Base-by-base conservation (phyloP, 768 basidiomycete genomes). In the Hericium rajendrae region DNA sequence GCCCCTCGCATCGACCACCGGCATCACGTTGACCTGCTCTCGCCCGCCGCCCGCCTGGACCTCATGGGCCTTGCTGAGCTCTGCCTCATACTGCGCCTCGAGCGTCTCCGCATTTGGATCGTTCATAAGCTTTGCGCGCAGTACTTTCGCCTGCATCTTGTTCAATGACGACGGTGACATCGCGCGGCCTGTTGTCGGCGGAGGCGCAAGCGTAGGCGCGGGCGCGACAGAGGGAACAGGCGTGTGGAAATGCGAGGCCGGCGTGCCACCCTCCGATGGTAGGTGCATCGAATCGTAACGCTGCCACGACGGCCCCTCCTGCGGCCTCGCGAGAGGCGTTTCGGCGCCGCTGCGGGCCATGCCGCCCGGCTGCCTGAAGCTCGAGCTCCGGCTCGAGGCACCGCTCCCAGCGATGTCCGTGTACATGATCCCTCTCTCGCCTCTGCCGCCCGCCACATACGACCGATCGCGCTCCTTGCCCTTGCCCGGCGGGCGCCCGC, bases 141-240 rank as follows among this genome's bases (percentile, higher is more conserved):
- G 74, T 2, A 97, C 94, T 63, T 86, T 86, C 3, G 95, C 95
- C 70, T 99, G 95, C 1, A 99, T 72, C 66, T 84, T 88, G 69
- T 99, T 98, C 49, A 98, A 73, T 15, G 88, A 89, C 1, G 86
- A 86, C 2, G 86, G 84, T 0, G 88, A 88, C 56, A 89, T 66
- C 0, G 78, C 77, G 4, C 84, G 76, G 68, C 73, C 59, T 67
- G 67, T 37, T 3, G 40, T 16, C 8, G 52, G 43, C 9, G 32
- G 32, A 32, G 32, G 32, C 6, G 43, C 20, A 20, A 22, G 54
- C 38, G 20, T 66, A 55, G 58, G 38, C 59, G 69, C 76, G 2
- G 94, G 94, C 0, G 91, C 88, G 6, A 94, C 94, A 2, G 86
- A 85, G 0, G 94, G 95, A 54, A 98, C 85, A 2, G 95, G 92